Evolutionary conservation across 768 basidiomycete genomes (phyloP), one percentile per base, ranked within the genome.

Genomic region (Baorangia bicolor): DNA sequence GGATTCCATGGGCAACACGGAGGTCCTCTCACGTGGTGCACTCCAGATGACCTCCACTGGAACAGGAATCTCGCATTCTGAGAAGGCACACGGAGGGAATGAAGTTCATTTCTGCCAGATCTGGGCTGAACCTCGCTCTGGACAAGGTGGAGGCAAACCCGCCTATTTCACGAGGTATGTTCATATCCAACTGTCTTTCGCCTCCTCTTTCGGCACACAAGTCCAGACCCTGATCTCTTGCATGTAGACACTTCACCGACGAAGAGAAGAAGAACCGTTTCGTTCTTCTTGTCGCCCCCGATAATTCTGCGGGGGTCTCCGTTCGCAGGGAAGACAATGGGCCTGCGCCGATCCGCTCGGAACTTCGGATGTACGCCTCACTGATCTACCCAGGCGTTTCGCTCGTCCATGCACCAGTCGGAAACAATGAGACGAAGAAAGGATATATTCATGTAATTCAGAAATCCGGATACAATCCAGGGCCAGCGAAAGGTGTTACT

Each of bases 1-100:
- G 72, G 96, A 98, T 73, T 91, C 87, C 6, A 91, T 97, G 88
- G 87, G 88, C 37, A 96, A 96, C 74, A 81, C 81, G 51, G 96
- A 98, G 70, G 78, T 94, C 55, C 82, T 98, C 67, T 86, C 86
- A 68, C 85, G 93, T 16, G 96, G 96, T 1, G 89, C 93, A 63
- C 63, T 98, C 31, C 95, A 98, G 70, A 83, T 97, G 75, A 94
- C 94, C 2, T 92, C 89, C 2, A 86, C 95, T 0, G 95, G 95
- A 11, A 94, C 88, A 0, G 96, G 96, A 4, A 96, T 98, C 64
- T 79, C 85, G 0, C 95, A 98, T 71, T 87, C 86, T 30, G 87
- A 88, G 61, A 81, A 80, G 64, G 78, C 75, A 20, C 67, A 87
- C 64, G 81, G 84, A 20, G 53, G 70, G 21, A 54, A 75, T 57